Evolutionary conservation across 345 rosid genomes (phyloP).

Genomic region (Acer yangbiense): DNA sequence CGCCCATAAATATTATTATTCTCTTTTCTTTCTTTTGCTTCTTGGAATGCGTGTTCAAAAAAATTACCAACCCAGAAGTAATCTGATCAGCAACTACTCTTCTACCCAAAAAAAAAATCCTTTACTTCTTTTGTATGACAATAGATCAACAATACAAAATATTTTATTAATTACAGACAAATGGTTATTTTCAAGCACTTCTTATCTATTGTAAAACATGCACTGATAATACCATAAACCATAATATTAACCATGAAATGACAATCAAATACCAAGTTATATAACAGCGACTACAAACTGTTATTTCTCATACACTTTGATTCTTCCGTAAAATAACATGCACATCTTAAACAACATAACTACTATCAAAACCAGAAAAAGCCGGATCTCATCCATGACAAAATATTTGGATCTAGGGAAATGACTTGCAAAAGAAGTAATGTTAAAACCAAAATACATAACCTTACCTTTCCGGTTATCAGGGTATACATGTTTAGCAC

Average conservation of each 20-base stretch:
- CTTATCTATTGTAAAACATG: not conserved
- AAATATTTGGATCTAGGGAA: not conserved
- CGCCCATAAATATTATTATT: no score
- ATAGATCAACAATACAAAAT: not conserved
- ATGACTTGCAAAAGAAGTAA: not conserved
- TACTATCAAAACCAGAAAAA: not conserved
- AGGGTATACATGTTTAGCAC: conserved; percentile 87
- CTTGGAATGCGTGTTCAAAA: no score
- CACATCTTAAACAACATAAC: not conserved
- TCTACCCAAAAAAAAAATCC: not conserved
- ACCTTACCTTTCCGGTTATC: conserved; percentile 93
- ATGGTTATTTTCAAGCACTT: not conserved
- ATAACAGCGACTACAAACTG: not conserved
- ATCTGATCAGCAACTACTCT: no score
- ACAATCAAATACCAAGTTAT: no score
- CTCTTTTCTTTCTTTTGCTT: no score
- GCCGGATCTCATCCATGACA: not conserved
- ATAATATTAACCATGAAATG: not conserved
- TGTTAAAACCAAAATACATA: not conserved
- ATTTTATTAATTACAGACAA: not conserved
- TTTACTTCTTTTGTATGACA: not conserved
- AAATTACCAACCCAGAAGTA: no score
- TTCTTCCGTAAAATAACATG: not conserved
- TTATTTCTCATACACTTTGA: not conserved
- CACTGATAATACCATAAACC: not conserved